Percentiles rank a stretch among this genome's conserved stretches.
Evolutionary conservation across 2,329 filamentous ascomycete species (phyloP).

Genomic region (Fusarium neocosmosporiellum): DNA sequence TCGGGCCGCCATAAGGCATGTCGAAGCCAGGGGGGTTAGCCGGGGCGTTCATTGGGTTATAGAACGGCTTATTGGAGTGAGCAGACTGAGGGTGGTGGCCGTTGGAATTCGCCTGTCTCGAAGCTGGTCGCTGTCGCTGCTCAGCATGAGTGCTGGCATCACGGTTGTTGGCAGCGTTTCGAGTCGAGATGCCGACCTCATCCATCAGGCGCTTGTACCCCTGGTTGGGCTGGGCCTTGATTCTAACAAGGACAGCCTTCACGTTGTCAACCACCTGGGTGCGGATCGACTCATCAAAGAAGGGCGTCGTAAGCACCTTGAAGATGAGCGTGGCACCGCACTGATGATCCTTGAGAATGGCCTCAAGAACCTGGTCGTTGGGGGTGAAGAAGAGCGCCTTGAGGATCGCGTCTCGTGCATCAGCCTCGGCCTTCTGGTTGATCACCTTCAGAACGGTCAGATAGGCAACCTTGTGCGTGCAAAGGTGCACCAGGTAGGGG

Average conservation of each 20-base stretch:
- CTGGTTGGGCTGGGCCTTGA: conserved; percentile 94
- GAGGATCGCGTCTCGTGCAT: conserved; percentile 89
- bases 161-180: conserved; percentile 59
- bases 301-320: conserved; percentile 97
- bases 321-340: conserved; percentile 97
- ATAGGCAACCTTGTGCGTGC: conserved; percentile 98
- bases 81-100: conserved; percentile 54
- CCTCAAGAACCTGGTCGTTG: conserved; percentile 87
- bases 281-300: conserved; percentile 93
- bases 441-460: conserved; percentile 97
- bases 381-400: conserved; percentile 92
- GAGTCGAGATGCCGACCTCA: conserved; percentile 88
- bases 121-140: conserved; percentile 66
- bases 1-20: conserved; percentile 61
- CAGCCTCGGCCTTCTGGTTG: conserved; percentile 94
- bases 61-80: conserved; percentile 62
- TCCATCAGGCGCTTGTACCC: conserved; percentile 99
- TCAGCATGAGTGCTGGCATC: conserved; percentile 58
- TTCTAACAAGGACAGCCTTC: conserved; percentile 84
- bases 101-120: conserved; percentile 63
- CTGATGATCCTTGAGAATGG: conserved; percentile 89
- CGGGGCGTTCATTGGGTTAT: conserved; percentile 61
- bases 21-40: conserved; percentile 60
- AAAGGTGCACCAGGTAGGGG: conserved; percentile 92
- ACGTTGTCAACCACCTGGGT: conserved; percentile 91